These are phyloP conservation scores for Coffea eugenioides DNA, from an alignment of 257 asterid species.

Conservation along the genomic window DNA sequence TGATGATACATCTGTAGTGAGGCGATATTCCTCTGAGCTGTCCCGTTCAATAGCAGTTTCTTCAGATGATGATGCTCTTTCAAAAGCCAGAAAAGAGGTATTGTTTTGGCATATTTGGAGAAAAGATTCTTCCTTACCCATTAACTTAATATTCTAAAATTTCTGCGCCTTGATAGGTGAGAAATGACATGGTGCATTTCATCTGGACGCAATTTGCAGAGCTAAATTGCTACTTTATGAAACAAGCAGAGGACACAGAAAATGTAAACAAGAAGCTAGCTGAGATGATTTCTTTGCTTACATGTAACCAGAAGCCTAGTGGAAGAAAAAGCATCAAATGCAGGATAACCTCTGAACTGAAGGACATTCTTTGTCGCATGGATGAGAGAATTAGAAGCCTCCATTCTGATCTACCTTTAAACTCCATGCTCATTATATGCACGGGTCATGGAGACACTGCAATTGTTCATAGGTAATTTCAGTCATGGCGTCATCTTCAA, in stretches of 20 bases:
- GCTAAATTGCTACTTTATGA: slow-evolving; percentile 57
- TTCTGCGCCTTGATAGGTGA: slow-evolving; percentile 42
- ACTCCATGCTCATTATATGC: slow-evolving; percentile 81
- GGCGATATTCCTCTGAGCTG: slow-evolving; percentile 75
- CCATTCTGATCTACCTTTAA: slow-evolving; percentile 63
- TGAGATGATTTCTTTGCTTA: slow-evolving; percentile 85
- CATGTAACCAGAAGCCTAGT: slow-evolving; percentile 56
- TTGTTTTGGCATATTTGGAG: neutral
- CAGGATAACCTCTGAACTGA: slow-evolving; percentile 62
- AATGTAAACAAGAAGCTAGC: slow-evolving; percentile 63
- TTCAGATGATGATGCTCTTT: slow-evolving; percentile 86
- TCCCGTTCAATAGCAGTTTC: slow-evolving; percentile 76
- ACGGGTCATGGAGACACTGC: slow-evolving; percentile 97
- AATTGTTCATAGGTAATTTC: slow-evolving; percentile 74
- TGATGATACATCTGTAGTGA: slow-evolving; percentile 60
- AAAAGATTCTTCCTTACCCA: neutral
- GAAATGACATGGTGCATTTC: slow-evolving; percentile 68
- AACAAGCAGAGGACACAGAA: slow-evolving; percentile 63
- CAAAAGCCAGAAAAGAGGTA: slow-evolving; percentile 90
- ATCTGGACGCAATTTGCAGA: slow-evolving; percentile 90
- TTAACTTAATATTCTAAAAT: slow-evolving; percentile 11
- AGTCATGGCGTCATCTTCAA: neutral
- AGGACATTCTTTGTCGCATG: slow-evolving; percentile 62
- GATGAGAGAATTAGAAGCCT: slow-evolving; percentile 62
- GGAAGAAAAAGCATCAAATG: slow-evolving; percentile 46